These are phyloP conservation scores for Whalleya microplaca DNA, from an alignment of 2,329 filamentous ascomycete genomes.

Conservation along the genomic window DNA sequence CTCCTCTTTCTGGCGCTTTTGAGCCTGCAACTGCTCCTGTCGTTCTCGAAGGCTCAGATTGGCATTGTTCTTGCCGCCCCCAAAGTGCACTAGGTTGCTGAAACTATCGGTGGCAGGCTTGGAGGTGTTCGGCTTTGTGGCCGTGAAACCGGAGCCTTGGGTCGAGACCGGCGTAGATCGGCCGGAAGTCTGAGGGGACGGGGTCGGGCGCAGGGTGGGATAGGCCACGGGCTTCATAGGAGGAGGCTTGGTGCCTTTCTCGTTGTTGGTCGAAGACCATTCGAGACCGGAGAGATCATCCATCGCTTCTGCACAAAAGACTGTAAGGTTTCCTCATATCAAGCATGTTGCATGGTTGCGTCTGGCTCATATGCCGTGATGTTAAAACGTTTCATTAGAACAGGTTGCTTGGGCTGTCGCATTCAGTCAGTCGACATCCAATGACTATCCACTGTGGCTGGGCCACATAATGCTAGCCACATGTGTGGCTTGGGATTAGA, in stretches of 20 bases:
- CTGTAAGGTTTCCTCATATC: constrained; percentile 32
- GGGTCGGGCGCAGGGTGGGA: constrained; percentile 56
- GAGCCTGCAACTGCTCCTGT: constrained; percentile 67
- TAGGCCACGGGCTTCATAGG: constrained; percentile 38
- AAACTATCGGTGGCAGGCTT: constrained; percentile 73
- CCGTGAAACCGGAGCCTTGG: constrained; percentile 49
- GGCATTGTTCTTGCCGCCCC: constrained; percentile 62
- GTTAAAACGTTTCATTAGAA: constrained; percentile 8
- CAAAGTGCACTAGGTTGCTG: constrained; percentile 72
- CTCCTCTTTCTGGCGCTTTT: constrained; percentile 73
- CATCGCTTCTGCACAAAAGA: constrained; percentile 30
- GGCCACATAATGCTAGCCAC: neutral
- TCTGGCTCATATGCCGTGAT: constrained; percentile 9
- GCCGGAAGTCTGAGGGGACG: constrained; percentile 59
- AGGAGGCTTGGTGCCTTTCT: constrained; percentile 30
- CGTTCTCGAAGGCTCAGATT: constrained; percentile 80
- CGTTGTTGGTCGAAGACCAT: constrained; percentile 38
- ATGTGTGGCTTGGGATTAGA: neutral
- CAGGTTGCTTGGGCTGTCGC: constrained; percentile 14
- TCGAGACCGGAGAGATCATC: constrained; percentile 41
- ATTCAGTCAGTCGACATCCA: constrained; percentile 8
- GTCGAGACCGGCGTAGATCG: constrained; percentile 60
- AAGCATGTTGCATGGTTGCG: constrained; percentile 27
- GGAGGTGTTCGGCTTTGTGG: constrained; percentile 47
- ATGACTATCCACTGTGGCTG: constrained; percentile 14